phyloP scores from a whole-genome alignment of 805 yeast species.

The Priceomyces castillae region DNA sequence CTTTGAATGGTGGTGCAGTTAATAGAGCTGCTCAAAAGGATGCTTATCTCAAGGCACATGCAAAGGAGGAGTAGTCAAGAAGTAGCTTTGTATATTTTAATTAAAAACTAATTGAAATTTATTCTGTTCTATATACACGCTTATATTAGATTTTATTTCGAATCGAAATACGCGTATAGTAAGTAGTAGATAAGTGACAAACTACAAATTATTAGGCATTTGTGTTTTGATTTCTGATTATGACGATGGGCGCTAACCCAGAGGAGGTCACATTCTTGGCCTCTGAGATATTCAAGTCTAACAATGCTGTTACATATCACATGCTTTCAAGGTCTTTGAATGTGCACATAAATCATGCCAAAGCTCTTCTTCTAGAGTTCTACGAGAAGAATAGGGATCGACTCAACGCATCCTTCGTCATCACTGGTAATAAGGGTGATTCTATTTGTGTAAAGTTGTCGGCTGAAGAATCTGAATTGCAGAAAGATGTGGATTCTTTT shows the following conservation, averaged over 20 bases:
- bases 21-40: conserved; percentile 23
- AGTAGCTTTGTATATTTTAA: neutral
- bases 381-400: conserved; percentile 32
- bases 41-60: conserved; percentile 7
- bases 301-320: conserved; percentile 38
- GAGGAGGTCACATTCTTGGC: conserved; percentile 32
- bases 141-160: conserved; percentile 1
- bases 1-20: conserved; percentile 32
- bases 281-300: conserved; percentile 19
- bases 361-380: conserved; percentile 36
- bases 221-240: conserved; percentile 9
- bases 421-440: conserved; percentile 32
- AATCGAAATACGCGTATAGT: neutral
- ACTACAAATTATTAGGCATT: neutral
- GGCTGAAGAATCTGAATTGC: conserved; percentile 22
- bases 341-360: conserved; percentile 40
- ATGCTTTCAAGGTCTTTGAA: conserved; percentile 38
- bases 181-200: neutral
- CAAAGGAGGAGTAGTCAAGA: neutral
- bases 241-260: conserved; percentile 33
- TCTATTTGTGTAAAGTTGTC: conserved; percentile 19
- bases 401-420: conserved; percentile 40
- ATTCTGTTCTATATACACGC: neutral
- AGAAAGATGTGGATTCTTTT: conserved; percentile 24
- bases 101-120: neutral